phyloP scores from a whole-genome alignment of 148 eudicot genomes.

The Vaccinium myrtillus region DNA sequence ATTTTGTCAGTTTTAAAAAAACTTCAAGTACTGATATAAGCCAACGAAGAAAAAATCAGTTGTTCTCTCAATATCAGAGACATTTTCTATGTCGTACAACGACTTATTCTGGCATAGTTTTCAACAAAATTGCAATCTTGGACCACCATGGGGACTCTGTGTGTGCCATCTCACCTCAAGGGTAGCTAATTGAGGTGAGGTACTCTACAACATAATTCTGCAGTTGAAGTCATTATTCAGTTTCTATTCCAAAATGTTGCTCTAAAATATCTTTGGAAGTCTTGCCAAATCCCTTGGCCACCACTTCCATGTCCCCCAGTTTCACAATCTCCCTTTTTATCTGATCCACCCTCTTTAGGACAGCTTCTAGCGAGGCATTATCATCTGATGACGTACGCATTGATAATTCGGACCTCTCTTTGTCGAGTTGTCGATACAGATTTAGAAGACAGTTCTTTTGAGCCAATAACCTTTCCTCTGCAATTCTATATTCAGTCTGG shows the following conservation, averaged over 20 bases:
- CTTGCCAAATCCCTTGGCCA: conserved; percentile 69
- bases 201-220: neutral
- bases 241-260: conserved; percentile 55
- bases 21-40: neutral
- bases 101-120: neutral
- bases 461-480: conserved; percentile 52
- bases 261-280: conserved; percentile 49
- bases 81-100: neutral
- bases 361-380: conserved; percentile 34
- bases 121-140: too few relatives aligned
- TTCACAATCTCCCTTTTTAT: conserved; percentile 47
- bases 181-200: neutral
- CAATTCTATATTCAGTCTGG: conserved; percentile 52
- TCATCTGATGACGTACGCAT: conserved; percentile 29
- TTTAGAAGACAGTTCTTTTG: conserved; percentile 50
- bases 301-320: conserved; percentile 64
- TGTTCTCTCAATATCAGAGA: neutral
- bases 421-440: conserved; percentile 49
- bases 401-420: conserved; percentile 43
- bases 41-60: neutral
- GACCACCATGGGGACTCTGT: too few relatives aligned
- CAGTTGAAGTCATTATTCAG: conserved; percentile 21
- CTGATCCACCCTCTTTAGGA: conserved; percentile 41
- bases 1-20: too few relatives aligned
- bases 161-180: neutral